Evolutionary conservation across 2,329 filamentous ascomycete genomes (phyloP).

Genomic region (Aspergillus viridinutans): DNA sequence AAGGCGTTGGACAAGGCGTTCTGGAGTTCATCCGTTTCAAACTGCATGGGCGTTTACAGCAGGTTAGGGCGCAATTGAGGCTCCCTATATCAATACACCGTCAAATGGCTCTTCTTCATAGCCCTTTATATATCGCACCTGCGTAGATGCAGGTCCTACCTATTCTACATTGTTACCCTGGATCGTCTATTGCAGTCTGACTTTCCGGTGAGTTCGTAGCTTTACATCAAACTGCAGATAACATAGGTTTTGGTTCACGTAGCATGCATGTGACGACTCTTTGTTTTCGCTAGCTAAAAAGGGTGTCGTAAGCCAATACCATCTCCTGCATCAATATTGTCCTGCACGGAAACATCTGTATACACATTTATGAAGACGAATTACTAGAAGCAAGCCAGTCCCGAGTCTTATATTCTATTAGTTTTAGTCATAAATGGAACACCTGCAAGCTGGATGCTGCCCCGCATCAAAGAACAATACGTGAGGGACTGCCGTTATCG

Average conservation of each 20-base stretch:
- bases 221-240: neutral
- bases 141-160: neutral
- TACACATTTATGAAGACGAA: neutral
- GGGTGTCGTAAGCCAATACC: neutral
- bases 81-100: neutral
- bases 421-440: neutral
- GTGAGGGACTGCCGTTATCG: neutral
- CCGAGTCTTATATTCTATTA: neutral
- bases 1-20: slow-evolving; percentile 17
- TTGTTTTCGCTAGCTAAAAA: too few relatives aligned
- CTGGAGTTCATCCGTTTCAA: neutral
- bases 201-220: neutral
- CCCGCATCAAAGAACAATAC: neutral
- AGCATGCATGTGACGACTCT: neutral
- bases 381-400: neutral
- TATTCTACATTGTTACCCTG: neutral
- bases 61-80: neutral
- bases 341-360: neutral
- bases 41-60: neutral
- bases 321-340: neutral
- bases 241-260: neutral
- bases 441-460: neutral
- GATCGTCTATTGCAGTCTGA: neutral
- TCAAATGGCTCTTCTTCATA: neutral
- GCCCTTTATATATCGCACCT: neutral